Evolutionary conservation across 148 eudicot species (phyloP), one percentile per base, ranked within the genome.

Genomic region (Silene latifolia): DNA sequence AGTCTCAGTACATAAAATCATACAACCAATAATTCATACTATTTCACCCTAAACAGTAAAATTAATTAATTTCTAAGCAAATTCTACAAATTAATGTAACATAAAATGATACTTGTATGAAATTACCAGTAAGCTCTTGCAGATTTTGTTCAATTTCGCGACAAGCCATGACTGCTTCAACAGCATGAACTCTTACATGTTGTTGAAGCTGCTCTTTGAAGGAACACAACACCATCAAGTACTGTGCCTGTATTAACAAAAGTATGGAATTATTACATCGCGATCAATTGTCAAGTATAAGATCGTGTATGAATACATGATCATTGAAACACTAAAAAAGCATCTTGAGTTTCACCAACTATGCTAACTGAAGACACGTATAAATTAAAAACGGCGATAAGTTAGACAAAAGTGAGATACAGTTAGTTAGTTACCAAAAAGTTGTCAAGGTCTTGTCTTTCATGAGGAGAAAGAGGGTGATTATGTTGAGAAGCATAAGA

Each of bases 121-220:
- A 29, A 13, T 60, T 83, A 93, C 98, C 98, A 21, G 98, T 94
- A 51, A 94, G 81, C 78, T 83, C 79, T 76, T 91, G 97, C 51
- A 94, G 85, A 74, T 81, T 83, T 54, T 94, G 96, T 77, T 94
- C 97, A 59, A 94, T 91, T 75, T 90, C 97, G 71, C 98, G 93
- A 85, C 98, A 91, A 69, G 89, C 97, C 93, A 91, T 88, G 80
- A 94, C 98, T 42, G 98, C 98, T 80, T 94, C 98, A 74, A 94
- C 92, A 67, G 98, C 97, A 79, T 94, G 98, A 59, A 95, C 88
- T 74, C 97, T 89, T 42, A 95, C 97, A 88, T 95, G 98, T 80
- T 95, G 97, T 79, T 95, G 98, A 3, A 95, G 92, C 73, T 92
- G 96, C 23, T 95, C 98, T 83, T 85, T 95, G 80, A 95, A 95